Percentiles rank a stretch among this genome's conserved stretches.
phyloP scores from a whole-genome alignment of 164 flowering plant species.

The Sedum album region DNA sequence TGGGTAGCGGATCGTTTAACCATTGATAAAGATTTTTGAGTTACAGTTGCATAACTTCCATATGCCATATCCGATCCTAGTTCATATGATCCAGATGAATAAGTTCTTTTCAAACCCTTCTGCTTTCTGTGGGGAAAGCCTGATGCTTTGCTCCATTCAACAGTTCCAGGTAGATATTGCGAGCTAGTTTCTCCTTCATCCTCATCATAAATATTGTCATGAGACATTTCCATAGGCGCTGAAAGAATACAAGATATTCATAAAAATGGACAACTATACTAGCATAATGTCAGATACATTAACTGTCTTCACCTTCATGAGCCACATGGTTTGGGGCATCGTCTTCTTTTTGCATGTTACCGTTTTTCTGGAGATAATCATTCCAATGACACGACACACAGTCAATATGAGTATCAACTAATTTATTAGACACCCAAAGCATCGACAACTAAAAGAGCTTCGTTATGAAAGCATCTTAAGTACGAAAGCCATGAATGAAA shows the following conservation, averaged over 20 bases:
- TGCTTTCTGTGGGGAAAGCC: slow-evolving; percentile 47
- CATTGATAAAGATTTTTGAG: slow-evolving; percentile 32
- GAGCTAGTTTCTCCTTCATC: slow-evolving; percentile 73
- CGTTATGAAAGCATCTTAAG: neutral
- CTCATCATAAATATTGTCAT: slow-evolving; percentile 54
- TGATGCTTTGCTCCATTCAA: slow-evolving; percentile 45
- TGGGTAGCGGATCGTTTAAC: slow-evolving; percentile 60
- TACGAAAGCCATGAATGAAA: neutral
- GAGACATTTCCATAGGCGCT: slow-evolving; percentile 33
- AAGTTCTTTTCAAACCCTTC: slow-evolving; percentile 28
- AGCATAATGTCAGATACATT: neutral
- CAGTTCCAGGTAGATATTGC: slow-evolving; percentile 45
- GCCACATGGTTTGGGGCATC: slow-evolving; percentile 54
- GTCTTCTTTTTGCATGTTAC: slow-evolving; percentile 58
- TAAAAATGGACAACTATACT: neutral
- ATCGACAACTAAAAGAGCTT: neutral
- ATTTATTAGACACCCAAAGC: neutral
- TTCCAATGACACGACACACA: slow-evolving; percentile 3
- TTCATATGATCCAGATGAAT: slow-evolving; percentile 45
- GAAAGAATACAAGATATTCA: neutral
- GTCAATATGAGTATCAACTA: neutral
- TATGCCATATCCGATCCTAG: slow-evolving; percentile 41
- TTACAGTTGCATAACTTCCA: slow-evolving; percentile 33
- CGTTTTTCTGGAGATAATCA: slow-evolving; percentile 42
- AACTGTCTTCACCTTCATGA: slow-evolving; percentile 39